Conservation (phyloP, 23 red algal genomes). For the Rhodosorus marinus region DNA sequence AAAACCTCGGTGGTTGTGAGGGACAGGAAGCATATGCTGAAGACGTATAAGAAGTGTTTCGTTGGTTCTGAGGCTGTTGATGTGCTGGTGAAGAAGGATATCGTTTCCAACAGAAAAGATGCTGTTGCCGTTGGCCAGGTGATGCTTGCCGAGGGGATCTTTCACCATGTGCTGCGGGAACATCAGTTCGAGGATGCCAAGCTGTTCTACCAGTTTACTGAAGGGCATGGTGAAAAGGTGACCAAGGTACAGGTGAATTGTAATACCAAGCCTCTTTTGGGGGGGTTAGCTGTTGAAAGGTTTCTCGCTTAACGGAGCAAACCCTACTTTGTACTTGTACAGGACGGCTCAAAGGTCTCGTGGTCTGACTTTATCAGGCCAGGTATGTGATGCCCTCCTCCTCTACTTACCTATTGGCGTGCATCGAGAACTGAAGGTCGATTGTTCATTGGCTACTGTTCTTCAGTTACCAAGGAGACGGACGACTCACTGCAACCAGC, state of each 20-base stretch:
- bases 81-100: background rate
- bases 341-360: too few relatives aligned
- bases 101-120: background rate
- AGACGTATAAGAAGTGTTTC: background rate
- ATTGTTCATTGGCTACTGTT: constrained; percentile 1
- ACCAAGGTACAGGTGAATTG: too few relatives aligned
- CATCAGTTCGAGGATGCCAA: background rate
- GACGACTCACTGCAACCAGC: constrained; percentile 6
- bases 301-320: too few relatives aligned
- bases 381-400: too few relatives aligned
- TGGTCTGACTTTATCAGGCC: too few relatives aligned
- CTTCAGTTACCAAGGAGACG: constrained; percentile 20
- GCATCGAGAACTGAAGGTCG: too few relatives aligned
- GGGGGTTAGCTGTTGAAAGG: too few relatives aligned
- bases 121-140: background rate
- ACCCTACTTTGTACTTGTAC: too few relatives aligned
- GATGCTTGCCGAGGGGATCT: background rate
- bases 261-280: too few relatives aligned
- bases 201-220: constrained; percentile 1
- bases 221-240: too few relatives aligned
- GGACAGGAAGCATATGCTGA: background rate
- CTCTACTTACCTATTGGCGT: too few relatives aligned
- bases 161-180: background rate
- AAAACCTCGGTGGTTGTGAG: too few relatives aligned
- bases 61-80: background rate